These are phyloP conservation scores for Ascochyta koolunga DNA, from an alignment of 2,329 filamentous ascomycete species.

Conservation along the genomic window DNA sequence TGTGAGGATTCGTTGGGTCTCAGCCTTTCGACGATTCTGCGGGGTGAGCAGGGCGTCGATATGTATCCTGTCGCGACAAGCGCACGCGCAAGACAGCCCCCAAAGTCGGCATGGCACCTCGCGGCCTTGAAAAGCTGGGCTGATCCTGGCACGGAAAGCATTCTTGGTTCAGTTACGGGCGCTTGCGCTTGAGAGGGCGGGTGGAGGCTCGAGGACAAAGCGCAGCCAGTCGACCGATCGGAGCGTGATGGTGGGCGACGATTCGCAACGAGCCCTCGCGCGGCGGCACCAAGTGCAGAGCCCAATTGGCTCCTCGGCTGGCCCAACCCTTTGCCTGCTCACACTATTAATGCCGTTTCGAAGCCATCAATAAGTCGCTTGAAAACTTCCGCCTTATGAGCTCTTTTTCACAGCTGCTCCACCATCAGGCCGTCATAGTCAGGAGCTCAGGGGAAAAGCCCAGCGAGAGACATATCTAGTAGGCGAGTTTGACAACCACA, in stretches of 20 bases:
- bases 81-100: conserved; percentile 30
- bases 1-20: conserved; percentile 34
- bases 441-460: conserved; percentile 34
- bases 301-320: conserved; percentile 33
- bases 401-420: conserved; percentile 19
- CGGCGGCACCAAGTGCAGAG: conserved; percentile 33
- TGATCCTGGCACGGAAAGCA: conserved; percentile 33
- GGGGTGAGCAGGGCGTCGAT: conserved; percentile 36
- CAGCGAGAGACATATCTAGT: conserved; percentile 26
- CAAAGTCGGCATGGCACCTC: conserved; percentile 29
- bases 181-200: conserved; percentile 46
- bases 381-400: conserved; percentile 21
- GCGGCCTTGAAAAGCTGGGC: conserved; percentile 34
- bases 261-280: conserved; percentile 44
- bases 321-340: conserved; percentile 31
- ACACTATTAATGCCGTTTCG: conserved; percentile 29
- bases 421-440: conserved; percentile 24
- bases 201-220: conserved; percentile 39
- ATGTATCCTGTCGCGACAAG: conserved; percentile 41
- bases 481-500: conserved; percentile 13
- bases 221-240: conserved; percentile 40
- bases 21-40: conserved; percentile 31
- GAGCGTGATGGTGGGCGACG: conserved; percentile 35
- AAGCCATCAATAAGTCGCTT: conserved; percentile 25
- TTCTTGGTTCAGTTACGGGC: conserved; percentile 39